Evolutionary conservation across 75 land plant species (phyloP).

Genomic region (Isoetes taiwanensis): DNA sequence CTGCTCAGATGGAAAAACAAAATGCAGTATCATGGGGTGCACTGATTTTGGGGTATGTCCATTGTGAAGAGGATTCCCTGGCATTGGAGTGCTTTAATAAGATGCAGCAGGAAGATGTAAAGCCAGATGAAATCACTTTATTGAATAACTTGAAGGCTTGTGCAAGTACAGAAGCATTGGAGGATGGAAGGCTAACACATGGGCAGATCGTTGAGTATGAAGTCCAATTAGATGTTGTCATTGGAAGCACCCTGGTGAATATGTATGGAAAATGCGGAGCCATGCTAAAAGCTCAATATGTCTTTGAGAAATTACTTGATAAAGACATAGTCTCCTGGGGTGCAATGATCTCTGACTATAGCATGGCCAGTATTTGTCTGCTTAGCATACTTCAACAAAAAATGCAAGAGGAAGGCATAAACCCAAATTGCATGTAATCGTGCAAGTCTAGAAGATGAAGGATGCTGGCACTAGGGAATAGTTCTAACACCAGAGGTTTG

Average conservation of each 20-base stretch:
- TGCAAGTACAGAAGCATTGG: conserved; percentile 5
- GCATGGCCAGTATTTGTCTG: conserved; percentile 39
- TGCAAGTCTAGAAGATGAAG: conserved; percentile 20
- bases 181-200: conserved; percentile 53
- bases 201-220: conserved; percentile 31
- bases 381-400: conserved; percentile 26
- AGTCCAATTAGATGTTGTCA: conserved; percentile 16
- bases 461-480: neutral
- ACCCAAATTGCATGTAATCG: conserved; percentile 51
- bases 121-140: conserved; percentile 7
- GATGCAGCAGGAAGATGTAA: conserved; percentile 28
- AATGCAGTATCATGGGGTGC: conserved; percentile 40
- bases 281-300: conserved; percentile 29
- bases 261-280: conserved; percentile 63
- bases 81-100: conserved; percentile 23
- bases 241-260: conserved; percentile 37
- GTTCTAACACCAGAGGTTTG: too few relatives aligned
- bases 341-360: conserved; percentile 54
- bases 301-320: conserved; percentile 19
- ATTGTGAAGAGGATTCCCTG: conserved; percentile 26
- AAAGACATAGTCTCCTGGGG: conserved; percentile 41
- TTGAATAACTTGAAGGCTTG: conserved; percentile 10
- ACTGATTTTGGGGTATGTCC: conserved; percentile 25
- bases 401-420: conserved; percentile 29
- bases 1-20: conserved; percentile 19